Percentiles rank a stretch among this genome's conserved stretches.
phyloP scores from a whole-genome alignment of 345 rosid species.

The Syzygium grande region DNA sequence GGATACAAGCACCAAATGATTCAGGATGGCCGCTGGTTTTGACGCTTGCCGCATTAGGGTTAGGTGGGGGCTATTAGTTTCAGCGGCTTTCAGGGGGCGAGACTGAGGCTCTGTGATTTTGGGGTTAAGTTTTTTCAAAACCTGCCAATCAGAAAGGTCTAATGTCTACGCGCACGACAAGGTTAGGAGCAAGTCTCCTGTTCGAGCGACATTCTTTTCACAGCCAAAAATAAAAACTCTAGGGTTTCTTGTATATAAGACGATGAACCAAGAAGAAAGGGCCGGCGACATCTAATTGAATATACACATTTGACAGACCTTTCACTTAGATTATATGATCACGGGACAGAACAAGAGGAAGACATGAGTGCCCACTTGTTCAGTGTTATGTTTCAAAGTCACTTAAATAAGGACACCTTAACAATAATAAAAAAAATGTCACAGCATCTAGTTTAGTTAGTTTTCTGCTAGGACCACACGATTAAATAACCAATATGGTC shows the following conservation, averaged over 20 bases:
- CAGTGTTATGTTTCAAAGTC: neutral
- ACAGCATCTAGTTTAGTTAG: neutral
- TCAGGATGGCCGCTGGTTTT: neutral
- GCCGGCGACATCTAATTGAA: neutral
- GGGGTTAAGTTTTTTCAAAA: neutral
- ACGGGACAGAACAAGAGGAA: neutral
- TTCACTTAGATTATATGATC: neutral
- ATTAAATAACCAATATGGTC: neutral
- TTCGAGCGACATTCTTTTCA: neutral
- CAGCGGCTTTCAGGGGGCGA: neutral
- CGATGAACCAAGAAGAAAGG: neutral
- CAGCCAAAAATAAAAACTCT: neutral
- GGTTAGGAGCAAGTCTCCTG: neutral
- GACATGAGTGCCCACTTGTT: neutral
- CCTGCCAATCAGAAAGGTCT: neutral
- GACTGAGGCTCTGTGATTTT: neutral
- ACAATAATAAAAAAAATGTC: neutral
- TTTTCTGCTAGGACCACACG: neutral
- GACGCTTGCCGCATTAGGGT: neutral
- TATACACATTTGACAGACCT: neutral
- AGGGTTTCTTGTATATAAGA: neutral
- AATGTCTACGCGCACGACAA: neutral
- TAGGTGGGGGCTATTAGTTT: neutral
- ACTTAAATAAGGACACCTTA: neutral
- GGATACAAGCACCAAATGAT: neutral